Conservation (phyloP, 768 basidiomycete species). For the Pholiota conissans region DNA sequence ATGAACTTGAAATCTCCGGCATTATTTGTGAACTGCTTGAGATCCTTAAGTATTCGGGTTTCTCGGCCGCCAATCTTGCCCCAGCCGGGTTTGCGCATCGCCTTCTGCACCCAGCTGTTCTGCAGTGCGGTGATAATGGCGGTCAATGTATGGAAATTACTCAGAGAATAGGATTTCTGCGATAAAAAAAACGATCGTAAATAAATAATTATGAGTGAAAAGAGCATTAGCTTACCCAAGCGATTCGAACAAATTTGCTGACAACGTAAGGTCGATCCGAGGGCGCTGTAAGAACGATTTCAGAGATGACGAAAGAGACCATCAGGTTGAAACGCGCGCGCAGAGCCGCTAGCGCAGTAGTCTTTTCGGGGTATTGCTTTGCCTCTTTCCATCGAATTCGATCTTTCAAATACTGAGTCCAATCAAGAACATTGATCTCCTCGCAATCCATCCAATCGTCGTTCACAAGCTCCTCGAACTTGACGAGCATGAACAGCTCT, state of each 20-base stretch:
- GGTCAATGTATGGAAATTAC: slow-evolving; percentile 77
- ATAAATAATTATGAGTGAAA: neutral
- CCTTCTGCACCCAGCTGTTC: slow-evolving; percentile 64
- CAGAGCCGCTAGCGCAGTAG: slow-evolving; percentile 70
- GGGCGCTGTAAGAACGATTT: slow-evolving; percentile 75
- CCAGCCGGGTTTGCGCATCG: slow-evolving; percentile 66
- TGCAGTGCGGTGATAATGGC: slow-evolving; percentile 80
- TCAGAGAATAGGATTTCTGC: slow-evolving; percentile 81
- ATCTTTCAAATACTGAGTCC: slow-evolving; percentile 81
- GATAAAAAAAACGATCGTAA: slow-evolving; percentile 2
- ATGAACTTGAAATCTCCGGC: slow-evolving; percentile 76
- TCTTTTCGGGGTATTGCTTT: slow-evolving; percentile 55
- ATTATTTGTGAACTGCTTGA: slow-evolving; percentile 64
- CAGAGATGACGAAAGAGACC: slow-evolving; percentile 77
- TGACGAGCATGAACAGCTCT: slow-evolving; percentile 81
- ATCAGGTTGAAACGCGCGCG: slow-evolving; percentile 85
- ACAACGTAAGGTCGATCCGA: slow-evolving; percentile 64
- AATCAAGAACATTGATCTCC: slow-evolving; percentile 75
- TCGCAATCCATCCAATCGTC: slow-evolving; percentile 66
- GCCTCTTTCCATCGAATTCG: slow-evolving; percentile 68
- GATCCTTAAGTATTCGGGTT: slow-evolving; percentile 67
- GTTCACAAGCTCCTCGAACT: slow-evolving; percentile 85
- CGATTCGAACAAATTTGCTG: slow-evolving; percentile 81
- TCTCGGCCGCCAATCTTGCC: slow-evolving; percentile 69
- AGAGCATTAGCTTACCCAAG: slow-evolving; percentile 59